Conservation (phyloP, 495 filamentous ascomycete species). For the Astrocystis sublimbata region DNA sequence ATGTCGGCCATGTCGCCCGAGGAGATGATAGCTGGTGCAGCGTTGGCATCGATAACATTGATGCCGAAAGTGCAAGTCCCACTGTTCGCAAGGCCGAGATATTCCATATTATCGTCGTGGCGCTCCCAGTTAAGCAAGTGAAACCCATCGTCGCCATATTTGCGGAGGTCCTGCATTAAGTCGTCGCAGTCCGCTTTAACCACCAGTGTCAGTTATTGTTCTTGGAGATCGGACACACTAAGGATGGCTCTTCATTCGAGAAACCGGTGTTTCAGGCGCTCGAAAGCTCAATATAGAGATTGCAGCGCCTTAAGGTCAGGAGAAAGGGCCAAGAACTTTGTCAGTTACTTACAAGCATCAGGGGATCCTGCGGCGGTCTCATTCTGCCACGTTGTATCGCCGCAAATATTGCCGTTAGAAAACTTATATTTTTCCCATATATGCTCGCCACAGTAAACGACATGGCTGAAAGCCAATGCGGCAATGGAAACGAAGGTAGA, state of each 20-base stretch:
- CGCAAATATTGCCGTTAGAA: background rate
- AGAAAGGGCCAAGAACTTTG: too few species aligned
- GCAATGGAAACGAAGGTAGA: background rate
- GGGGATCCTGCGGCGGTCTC: background rate
- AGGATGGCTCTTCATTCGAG: too few species aligned
- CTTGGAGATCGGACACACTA: too few species aligned
- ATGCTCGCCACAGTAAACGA: background rate
- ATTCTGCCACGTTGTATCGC: background rate
- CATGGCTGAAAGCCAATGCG: background rate
- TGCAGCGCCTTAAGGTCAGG: too few species aligned
- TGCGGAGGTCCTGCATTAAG: background rate
- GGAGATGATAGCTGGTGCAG: background rate
- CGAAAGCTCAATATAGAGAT: too few species aligned
- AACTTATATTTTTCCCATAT: background rate
- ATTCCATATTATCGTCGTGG: background rate
- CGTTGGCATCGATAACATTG: background rate
- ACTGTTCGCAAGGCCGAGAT: background rate
- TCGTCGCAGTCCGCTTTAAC: background rate
- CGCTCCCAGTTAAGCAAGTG: background rate
- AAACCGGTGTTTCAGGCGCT: too few species aligned
- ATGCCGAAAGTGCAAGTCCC: background rate
- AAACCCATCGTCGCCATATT: background rate
- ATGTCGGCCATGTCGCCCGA: background rate
- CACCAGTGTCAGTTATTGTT: too few species aligned
- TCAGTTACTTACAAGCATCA: too few species aligned